Evolutionary conservation across 805 yeast genomes (phyloP).

Genomic region (Saturnispora quitensis): DNA sequence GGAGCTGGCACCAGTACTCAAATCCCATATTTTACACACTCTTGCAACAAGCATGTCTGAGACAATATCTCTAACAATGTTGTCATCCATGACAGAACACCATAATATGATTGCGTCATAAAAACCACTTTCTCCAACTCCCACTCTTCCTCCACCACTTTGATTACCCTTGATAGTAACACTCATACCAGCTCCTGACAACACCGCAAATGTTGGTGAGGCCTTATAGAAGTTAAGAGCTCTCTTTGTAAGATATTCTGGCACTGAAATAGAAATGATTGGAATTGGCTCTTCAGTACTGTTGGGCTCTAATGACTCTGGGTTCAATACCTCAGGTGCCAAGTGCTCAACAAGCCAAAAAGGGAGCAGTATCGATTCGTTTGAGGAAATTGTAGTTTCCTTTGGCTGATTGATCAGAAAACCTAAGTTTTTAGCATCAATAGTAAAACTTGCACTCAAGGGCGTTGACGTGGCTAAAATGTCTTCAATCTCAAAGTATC

Average conservation of each 20-base stretch:
- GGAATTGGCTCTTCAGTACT: constrained; percentile 28
- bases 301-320: constrained; percentile 4
- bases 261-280: constrained; percentile 58
- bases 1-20: constrained; percentile 22
- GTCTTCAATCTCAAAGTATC: constrained; percentile 69
- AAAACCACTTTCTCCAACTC: constrained; percentile 28
- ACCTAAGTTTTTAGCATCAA: constrained; percentile 51
- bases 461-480: constrained; percentile 55
- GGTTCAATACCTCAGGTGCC: constrained; percentile 1
- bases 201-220: constrained; percentile 28
- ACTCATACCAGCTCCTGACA: constrained; percentile 6
- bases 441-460: constrained; percentile 6
- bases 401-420: constrained; percentile 75
- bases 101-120: constrained; percentile 67
- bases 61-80: constrained; percentile 42
- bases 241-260: constrained; percentile 54
- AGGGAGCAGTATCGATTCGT: constrained; percentile 69
- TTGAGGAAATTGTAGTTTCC: constrained; percentile 40
- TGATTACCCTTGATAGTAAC: background rate
- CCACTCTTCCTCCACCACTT: background rate
- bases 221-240: constrained; percentile 79
- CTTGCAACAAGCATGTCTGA: constrained; percentile 50
- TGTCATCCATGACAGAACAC: constrained; percentile 63
- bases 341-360: constrained; percentile 62
- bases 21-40: constrained; percentile 62